Evolutionary conservation across 495 filamentous ascomycete genomes (phyloP).

Genomic region (Hypoxylon perforatum): DNA sequence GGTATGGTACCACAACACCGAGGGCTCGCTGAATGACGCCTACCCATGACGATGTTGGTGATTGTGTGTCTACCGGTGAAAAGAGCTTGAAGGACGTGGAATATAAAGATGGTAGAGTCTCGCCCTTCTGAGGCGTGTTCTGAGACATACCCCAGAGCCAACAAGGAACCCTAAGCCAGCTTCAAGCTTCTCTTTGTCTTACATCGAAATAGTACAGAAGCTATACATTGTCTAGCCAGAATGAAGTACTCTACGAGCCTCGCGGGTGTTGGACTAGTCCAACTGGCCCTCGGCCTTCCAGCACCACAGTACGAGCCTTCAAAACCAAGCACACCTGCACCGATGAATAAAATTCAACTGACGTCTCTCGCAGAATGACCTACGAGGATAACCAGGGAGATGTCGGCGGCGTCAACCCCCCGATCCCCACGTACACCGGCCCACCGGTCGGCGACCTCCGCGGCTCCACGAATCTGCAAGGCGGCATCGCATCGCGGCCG

Average conservation of each 20-base stretch:
- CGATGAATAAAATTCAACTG: constrained; percentile 2
- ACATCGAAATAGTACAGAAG: not conserved
- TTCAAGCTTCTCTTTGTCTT: constrained; percentile 1
- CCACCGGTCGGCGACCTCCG: constrained; percentile 48
- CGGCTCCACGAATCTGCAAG: constrained; percentile 50
- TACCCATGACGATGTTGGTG: constrained; percentile 10
- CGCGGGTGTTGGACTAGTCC: constrained; percentile 31
- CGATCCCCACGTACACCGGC: constrained; percentile 47
- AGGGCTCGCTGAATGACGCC: not conserved
- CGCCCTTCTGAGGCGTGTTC: not conserved
- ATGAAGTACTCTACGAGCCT: constrained; percentile 41
- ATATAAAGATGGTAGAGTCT: constrained; percentile 21
- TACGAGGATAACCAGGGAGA: constrained; percentile 51
- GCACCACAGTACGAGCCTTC: constrained; percentile 38
- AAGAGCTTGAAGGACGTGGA: constrained; percentile 3
- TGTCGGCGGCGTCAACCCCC: constrained; percentile 50
- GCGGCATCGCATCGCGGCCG: constrained; percentile 49
- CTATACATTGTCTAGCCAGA: not conserved
- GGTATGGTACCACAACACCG: constrained; percentile 6
- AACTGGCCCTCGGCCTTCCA: constrained; percentile 37
- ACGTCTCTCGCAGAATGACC: constrained; percentile 30
- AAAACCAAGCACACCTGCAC: not conserved
- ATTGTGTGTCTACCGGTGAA: constrained; percentile 5
- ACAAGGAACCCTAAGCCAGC: constrained; percentile 14
- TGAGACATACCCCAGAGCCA: not conserved